Evolutionary conservation across 108 stramenopile genomes (phyloP).

Genomic region (Ochromonas danica): DNA sequence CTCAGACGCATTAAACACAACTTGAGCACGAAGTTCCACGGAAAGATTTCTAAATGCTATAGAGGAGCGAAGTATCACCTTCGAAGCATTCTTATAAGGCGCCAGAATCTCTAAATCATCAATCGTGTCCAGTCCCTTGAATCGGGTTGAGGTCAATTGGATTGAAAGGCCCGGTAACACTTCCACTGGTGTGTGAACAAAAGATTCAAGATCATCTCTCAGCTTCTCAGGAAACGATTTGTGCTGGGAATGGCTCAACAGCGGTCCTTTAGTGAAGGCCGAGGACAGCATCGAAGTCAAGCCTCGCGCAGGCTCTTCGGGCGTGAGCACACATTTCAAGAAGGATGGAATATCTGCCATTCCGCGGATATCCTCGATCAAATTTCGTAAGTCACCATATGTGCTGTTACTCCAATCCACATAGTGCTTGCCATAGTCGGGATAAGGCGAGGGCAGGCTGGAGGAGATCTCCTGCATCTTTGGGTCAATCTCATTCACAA

Average conservation of each 20-base stretch:
- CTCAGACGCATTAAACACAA: no score
- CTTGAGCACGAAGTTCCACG: no score
- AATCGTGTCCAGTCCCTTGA: conserved; percentile 11
- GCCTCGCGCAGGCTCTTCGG: neutral
- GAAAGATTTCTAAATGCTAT: neutral
- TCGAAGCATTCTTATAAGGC: neutral
- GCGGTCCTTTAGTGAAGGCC: no score
- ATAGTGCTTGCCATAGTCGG: conserved; percentile 12
- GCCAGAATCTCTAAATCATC: neutral
- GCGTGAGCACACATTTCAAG: neutral
- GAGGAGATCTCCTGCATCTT: neutral
- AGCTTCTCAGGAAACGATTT: no score
- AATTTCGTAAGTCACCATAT: neutral
- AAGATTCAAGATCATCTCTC: no score
- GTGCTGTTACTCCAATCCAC: conserved; percentile 32
- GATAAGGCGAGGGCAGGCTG: neutral
- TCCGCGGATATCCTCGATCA: neutral
- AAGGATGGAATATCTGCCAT: neutral
- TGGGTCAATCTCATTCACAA: conserved; percentile 1
- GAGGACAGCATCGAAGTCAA: neutral
- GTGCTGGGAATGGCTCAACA: no score
- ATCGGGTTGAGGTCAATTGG: neutral
- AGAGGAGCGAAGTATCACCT: neutral
- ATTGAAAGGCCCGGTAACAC: neutral
- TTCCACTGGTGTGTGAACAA: no score